Conservation (phyloP, 148 eudicot species). For the Chenopodium quinoa region DNA sequence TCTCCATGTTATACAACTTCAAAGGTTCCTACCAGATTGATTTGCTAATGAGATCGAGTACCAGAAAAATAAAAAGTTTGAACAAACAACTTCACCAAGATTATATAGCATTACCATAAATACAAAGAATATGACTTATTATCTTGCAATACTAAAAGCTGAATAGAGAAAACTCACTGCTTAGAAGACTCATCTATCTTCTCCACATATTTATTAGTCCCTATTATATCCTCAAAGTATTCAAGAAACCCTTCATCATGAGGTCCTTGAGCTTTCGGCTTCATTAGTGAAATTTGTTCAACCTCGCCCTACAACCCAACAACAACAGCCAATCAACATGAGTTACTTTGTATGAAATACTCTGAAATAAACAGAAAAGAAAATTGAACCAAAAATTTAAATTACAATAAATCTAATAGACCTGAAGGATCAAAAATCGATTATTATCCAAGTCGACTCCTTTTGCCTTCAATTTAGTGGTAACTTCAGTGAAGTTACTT, state of each 20-base stretch:
- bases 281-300: conserved; percentile 91
- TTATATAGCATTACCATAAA: neutral
- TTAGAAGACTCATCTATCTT: conserved; percentile 83
- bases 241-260: conserved; percentile 95
- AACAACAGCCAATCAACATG: conserved; percentile 10
- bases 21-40: neutral
- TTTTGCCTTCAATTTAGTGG: conserved; percentile 80
- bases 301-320: conserved; percentile 71
- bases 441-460: conserved; percentile 99
- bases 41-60: neutral
- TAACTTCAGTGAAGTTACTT: conserved; percentile 92
- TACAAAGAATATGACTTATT: neutral
- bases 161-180: conserved; percentile 53
- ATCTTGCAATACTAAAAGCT: neutral
- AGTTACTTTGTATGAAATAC: neutral
- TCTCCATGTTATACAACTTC: neutral
- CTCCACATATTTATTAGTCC: conserved; percentile 87
- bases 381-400: too few relatives aligned
- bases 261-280: conserved; percentile 91
- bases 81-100: neutral
- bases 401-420: conserved; percentile 13
- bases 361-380: too few relatives aligned
- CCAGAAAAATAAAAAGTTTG: neutral
- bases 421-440: conserved; percentile 98
- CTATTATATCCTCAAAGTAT: conserved; percentile 74